A percentile compares a stretch with the other conserved stretches of the same genome.
These are phyloP conservation scores for Colletotrichum endophyticum DNA, from an alignment of 2,329 filamentous ascomycete genomes.

Conservation along the genomic window DNA sequence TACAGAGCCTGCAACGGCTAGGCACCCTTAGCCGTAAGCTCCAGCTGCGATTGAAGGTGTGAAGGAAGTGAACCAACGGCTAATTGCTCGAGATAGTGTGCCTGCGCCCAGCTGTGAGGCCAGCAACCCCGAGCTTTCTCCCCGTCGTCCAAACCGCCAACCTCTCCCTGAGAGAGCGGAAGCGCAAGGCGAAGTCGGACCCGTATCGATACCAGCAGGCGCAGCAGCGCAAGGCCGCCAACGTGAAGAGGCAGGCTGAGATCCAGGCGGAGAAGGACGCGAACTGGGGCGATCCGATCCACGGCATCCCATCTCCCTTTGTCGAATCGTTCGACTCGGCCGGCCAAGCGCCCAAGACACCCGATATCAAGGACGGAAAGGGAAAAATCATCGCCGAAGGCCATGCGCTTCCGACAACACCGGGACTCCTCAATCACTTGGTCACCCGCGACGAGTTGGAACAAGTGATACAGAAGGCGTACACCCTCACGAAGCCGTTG, in stretches of 20 bases:
- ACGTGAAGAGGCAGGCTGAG: conserved; percentile 75
- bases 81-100: conserved; percentile 52
- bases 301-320: conserved; percentile 81
- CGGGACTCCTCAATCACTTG: conserved; percentile 75
- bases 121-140: conserved; percentile 54
- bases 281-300: conserved; percentile 77
- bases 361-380: conserved; percentile 41
- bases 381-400: conserved; percentile 45
- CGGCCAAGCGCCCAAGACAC: conserved; percentile 47
- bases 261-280: conserved; percentile 69
- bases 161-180: conserved; percentile 66
- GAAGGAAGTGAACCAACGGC: conserved; percentile 18
- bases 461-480: conserved; percentile 69
- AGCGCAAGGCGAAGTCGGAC: conserved; percentile 72
- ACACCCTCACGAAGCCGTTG: conserved; percentile 68
- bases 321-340: conserved; percentile 79
- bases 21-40: conserved; percentile 64
- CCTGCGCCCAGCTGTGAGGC: conserved; percentile 57
- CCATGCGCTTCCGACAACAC: conserved; percentile 49
- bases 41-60: not conserved
- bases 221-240: conserved; percentile 82
- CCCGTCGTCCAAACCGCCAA: conserved; percentile 70
- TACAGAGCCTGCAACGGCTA: conserved; percentile 65
- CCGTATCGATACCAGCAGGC: conserved; percentile 84
- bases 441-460: conserved; percentile 72